Evolutionary conservation across 2,329 filamentous ascomycete genomes (phyloP).

Genomic region (Leptographium procerum): DNA sequence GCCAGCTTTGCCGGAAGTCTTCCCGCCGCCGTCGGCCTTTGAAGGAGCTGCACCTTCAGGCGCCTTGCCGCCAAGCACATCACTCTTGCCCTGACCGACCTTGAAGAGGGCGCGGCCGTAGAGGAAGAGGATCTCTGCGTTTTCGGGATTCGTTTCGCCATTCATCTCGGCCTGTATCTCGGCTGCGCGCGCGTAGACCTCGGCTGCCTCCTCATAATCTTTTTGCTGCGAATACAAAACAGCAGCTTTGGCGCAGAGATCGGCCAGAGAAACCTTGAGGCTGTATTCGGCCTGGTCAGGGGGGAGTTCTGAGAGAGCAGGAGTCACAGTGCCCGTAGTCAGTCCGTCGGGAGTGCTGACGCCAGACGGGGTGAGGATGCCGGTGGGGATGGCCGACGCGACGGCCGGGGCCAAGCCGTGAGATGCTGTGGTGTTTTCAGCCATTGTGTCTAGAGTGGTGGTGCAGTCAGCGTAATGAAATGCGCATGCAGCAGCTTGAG

Average conservation of each 20-base stretch:
- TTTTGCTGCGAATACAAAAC: slow-evolving; percentile 83
- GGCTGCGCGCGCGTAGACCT: slow-evolving; percentile 78
- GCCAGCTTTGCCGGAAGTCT: slow-evolving; percentile 31
- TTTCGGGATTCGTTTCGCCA: slow-evolving; percentile 80
- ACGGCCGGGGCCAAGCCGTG: neutral
- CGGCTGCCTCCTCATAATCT: slow-evolving; percentile 65
- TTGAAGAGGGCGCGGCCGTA: slow-evolving; percentile 93
- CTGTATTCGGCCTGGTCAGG: slow-evolving; percentile 21
- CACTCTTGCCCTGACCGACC: slow-evolving; percentile 86
- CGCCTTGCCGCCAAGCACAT: slow-evolving; percentile 80
- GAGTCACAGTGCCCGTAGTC: slow-evolving; percentile 21
- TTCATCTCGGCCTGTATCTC: slow-evolving; percentile 85
- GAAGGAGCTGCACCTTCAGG: slow-evolving; percentile 37
- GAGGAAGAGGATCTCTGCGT: slow-evolving; percentile 86
- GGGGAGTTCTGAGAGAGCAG: slow-evolving; percentile 18
- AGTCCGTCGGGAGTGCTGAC: slow-evolving; percentile 17
- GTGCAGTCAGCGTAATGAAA: neutral
- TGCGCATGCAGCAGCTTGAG: neutral
- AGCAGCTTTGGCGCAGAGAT: slow-evolving; percentile 69
- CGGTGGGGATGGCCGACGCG: slow-evolving; percentile 7
- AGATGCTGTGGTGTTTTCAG: slow-evolving; percentile 6
- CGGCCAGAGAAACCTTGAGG: slow-evolving; percentile 55
- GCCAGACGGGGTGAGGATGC: slow-evolving; percentile 5
- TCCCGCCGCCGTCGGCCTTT: slow-evolving; percentile 22
- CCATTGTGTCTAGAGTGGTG: slow-evolving; percentile 3